Conservation (phyloP, 345 rosid species). For the Bruguiera parviflora region DNA sequence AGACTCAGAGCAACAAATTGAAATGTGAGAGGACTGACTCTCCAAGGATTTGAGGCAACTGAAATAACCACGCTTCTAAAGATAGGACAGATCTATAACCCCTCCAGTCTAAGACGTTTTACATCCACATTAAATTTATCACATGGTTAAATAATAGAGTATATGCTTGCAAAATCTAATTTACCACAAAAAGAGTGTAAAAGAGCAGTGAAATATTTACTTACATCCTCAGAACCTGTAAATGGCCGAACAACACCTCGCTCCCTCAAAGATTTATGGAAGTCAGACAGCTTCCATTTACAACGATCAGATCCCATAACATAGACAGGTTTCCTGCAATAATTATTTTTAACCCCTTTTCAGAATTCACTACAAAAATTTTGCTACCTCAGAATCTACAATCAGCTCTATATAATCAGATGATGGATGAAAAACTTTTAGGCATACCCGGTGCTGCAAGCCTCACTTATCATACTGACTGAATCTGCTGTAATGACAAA, state of each 20-base stretch:
- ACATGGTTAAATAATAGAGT: conserved; percentile 32
- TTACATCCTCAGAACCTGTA: conserved; percentile 90
- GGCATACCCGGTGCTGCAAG: conserved; percentile 92
- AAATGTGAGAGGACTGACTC: too few relatives aligned
- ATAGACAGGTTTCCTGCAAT: conserved; percentile 86
- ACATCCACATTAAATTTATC: too few relatives aligned
- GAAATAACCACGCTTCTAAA: too few relatives aligned
- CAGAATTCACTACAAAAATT: conserved; percentile 6
- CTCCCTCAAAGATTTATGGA: conserved; percentile 77
- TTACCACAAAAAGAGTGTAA: conserved; percentile 21
- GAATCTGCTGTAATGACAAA: conserved; percentile 95
- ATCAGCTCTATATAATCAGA: conserved; percentile 4
- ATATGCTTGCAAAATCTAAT: conserved; percentile 69
- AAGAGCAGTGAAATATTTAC: conserved; percentile 20
- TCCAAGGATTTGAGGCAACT: too few relatives aligned
- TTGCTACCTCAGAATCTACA: not conserved
- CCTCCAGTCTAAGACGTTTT: too few relatives aligned
- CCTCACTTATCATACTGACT: conserved; percentile 88
- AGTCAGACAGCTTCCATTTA: conserved; percentile 83
- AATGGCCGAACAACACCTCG: conserved; percentile 83
- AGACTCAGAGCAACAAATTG: too few relatives aligned
- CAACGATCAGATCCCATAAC: conserved; percentile 77
- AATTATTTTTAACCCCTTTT: not conserved
- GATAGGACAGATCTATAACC: too few relatives aligned
- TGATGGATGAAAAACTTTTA: conserved; percentile 4